These are phyloP conservation scores for Candida broadrunensis DNA, from an alignment of 805 yeast genomes.

Conservation along the genomic window DNA sequence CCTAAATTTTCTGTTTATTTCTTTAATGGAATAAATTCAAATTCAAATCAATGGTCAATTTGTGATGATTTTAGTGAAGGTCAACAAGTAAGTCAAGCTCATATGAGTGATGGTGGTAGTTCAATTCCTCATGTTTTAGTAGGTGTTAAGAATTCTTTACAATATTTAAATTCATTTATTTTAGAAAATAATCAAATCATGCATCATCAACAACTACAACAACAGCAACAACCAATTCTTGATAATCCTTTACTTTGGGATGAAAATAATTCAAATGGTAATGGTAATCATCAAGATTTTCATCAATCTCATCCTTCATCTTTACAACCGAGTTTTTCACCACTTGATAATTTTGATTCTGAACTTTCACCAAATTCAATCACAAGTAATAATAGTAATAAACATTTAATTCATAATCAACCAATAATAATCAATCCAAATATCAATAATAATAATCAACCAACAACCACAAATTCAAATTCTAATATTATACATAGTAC, in stretches of 20 bases:
- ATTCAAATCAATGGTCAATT: conserved; percentile 69
- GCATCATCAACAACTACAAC: conserved; percentile 2
- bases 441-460: background rate
- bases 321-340: conserved; percentile 8
- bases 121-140: conserved; percentile 67
- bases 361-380: conserved; percentile 17
- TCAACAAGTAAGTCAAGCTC: conserved; percentile 73
- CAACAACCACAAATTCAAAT: background rate
- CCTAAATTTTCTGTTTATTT: conserved; percentile 82
- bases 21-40: conserved; percentile 49
- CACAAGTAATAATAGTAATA: conserved; percentile 4
- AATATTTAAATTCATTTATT: conserved; percentile 53
- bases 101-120: conserved; percentile 50
- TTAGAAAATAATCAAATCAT: conserved; percentile 31
- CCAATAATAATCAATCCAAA: conserved; percentile 4
- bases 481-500: background rate
- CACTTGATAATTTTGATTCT: conserved; percentile 15
- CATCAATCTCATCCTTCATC: background rate
- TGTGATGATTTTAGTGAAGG: conserved; percentile 85
- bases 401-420: background rate
- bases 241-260: background rate
- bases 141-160: conserved; percentile 51
- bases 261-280: background rate
- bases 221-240: conserved; percentile 5
- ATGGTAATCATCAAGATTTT: background rate